These are phyloP conservation scores for Lunasporangiospora selenospora DNA, from an alignment of 192 early-diverging fungal species.

Conservation along the genomic window DNA sequence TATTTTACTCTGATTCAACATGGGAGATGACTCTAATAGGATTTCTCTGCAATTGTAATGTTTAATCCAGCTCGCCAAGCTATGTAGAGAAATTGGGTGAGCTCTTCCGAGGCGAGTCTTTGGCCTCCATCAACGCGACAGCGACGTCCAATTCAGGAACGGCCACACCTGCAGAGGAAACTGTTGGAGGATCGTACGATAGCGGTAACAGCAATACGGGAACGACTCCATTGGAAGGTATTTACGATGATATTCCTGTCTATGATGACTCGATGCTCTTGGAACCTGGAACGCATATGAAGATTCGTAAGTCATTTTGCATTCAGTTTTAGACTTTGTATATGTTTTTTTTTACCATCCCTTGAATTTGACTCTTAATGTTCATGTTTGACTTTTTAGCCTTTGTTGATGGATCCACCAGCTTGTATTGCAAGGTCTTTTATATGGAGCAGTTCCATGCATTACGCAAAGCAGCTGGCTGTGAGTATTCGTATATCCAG, in stretches of 20 bases:
- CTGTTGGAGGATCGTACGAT: slow-evolving; percentile 4
- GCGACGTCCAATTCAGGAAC: slow-evolving; percentile 31
- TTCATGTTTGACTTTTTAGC: slow-evolving; percentile 31
- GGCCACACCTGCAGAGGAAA: slow-evolving; percentile 39
- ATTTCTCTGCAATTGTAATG: too few relatives aligned
- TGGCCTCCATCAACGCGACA: slow-evolving; percentile 24
- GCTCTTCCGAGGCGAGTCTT: slow-evolving; percentile 13
- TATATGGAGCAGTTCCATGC: slow-evolving; percentile 95
- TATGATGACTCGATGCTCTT: slow-evolving; percentile 71
- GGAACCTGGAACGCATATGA: slow-evolving; percentile 77
- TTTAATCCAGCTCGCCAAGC: slow-evolving; percentile 60
- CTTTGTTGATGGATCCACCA: slow-evolving; percentile 77
- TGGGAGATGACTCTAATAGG: too few relatives aligned
- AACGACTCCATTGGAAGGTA: slow-evolving; percentile 11
- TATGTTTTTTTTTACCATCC: not conserved
- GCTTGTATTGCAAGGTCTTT: slow-evolving; percentile 89
- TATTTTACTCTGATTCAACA: slow-evolving; percentile 13
- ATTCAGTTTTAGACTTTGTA: not conserved
- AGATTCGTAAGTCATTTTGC: slow-evolving; percentile 63
- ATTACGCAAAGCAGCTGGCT: slow-evolving; percentile 82
- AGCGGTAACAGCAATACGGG: slow-evolving; percentile 7
- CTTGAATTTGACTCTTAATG: not conserved
- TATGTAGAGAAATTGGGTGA: slow-evolving; percentile 72
- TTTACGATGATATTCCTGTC: slow-evolving; percentile 48
- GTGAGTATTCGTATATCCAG: slow-evolving; percentile 83